phyloP scores from a whole-genome alignment of 441 rosid species.

The Pelargonium cotyledonis region DNA sequence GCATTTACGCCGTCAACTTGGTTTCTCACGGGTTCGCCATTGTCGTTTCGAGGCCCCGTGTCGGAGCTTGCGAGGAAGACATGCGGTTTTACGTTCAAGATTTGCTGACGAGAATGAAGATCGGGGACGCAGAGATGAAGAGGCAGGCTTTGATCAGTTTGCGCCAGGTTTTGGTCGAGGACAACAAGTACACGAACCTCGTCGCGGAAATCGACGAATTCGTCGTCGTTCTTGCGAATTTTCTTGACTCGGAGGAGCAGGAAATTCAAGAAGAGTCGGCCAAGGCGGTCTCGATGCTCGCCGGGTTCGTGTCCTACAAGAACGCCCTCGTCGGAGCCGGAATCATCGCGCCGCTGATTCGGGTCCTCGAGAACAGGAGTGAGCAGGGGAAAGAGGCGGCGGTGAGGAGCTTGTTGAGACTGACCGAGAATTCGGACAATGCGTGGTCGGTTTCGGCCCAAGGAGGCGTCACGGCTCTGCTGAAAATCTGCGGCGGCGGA shows the following conservation, averaged over 20 bases:
- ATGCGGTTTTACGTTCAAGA: constrained; percentile 75
- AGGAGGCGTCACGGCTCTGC: constrained; percentile 77
- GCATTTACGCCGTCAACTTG: constrained; percentile 58
- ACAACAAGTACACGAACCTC: constrained; percentile 48
- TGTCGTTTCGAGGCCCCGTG: constrained; percentile 63
- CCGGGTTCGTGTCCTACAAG: constrained; percentile 51
- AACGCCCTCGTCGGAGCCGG: constrained; percentile 51
- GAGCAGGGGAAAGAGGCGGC: constrained; percentile 53
- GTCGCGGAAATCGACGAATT: constrained; percentile 45
- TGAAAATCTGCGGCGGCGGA: constrained; percentile 50
- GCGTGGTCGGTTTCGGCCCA: constrained; percentile 96
- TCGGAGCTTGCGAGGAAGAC: constrained; percentile 60
- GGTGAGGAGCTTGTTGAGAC: constrained; percentile 49
- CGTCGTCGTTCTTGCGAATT: constrained; percentile 39
- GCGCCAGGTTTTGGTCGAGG: constrained; percentile 43
- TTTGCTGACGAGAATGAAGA: constrained; percentile 78
- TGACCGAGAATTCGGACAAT: constrained; percentile 76
- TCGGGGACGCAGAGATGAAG: constrained; percentile 80
- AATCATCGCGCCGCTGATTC: constrained; percentile 57
- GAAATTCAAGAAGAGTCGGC: constrained; percentile 58
- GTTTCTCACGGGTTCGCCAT: constrained; percentile 58
- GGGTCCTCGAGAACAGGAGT: constrained; percentile 59
- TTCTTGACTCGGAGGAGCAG: constrained; percentile 48
- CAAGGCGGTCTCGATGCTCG: constrained; percentile 42
- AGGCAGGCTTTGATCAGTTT: constrained; percentile 57